These are phyloP conservation scores for Corallochytrium limacisporum DNA, from an alignment of 78 protist genomes.

Conservation along the genomic window DNA sequence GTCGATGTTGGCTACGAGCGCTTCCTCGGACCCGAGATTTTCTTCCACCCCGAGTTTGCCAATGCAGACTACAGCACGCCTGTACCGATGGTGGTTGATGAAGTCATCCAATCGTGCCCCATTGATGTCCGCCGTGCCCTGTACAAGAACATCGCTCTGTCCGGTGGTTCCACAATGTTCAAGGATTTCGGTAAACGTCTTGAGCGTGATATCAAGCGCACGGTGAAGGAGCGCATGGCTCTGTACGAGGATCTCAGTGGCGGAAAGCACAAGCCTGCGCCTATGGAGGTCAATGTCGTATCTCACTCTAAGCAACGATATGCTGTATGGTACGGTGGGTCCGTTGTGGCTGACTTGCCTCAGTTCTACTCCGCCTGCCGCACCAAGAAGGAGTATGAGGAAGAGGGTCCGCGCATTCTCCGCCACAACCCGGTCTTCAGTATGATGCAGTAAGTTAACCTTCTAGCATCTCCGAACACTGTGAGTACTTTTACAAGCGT, in stretches of 20 bases:
- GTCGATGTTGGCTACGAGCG: constrained; percentile 96
- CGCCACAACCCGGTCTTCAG: constrained; percentile 72
- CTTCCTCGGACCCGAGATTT: constrained; percentile 98
- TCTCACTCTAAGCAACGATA: constrained; percentile 82
- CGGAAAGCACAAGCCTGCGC: constrained; percentile 43
- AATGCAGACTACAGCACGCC: constrained; percentile 74
- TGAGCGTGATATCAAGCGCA: constrained; percentile 73
- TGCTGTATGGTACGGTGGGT: constrained; percentile 97
- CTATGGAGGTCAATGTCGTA: constrained; percentile 87
- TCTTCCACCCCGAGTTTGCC: constrained; percentile 96
- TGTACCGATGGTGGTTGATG: constrained; percentile 81
- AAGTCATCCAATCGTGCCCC: constrained; percentile 82
- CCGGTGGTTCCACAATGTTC: constrained; percentile 99
- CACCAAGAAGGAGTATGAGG: constrained; percentile 88
- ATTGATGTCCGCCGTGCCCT: constrained; percentile 86
- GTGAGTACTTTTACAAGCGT: no score
- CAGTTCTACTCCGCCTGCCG: constrained; percentile 72
- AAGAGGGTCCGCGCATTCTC: constrained; percentile 73
- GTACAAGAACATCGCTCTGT: constrained; percentile 88
- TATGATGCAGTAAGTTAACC: constrained; percentile 22
- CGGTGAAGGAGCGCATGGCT: constrained; percentile 54
- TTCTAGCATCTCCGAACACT: no score
- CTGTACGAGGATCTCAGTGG: constrained; percentile 41
- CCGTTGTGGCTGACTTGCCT: constrained; percentile 18
- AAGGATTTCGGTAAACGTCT: constrained; percentile 85